A percentile compares a stretch with the other conserved stretches of the same genome.
Conservation (phyloP, 2,329 filamentous ascomycete species). For the Penicillium aurantiogriseum region DNA sequence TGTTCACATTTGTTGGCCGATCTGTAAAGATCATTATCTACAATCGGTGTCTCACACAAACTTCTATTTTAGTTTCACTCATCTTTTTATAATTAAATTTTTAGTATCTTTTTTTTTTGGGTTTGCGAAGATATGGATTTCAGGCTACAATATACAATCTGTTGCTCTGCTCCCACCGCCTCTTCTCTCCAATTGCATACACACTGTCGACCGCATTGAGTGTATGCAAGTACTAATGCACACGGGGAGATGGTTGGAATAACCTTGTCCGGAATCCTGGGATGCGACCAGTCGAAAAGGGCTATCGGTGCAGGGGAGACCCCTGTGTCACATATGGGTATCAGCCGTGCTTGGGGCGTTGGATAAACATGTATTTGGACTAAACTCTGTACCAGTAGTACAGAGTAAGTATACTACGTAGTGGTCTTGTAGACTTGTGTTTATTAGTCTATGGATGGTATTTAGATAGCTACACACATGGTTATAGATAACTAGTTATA, state of each 20-base stretch:
- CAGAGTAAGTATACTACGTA: no score
- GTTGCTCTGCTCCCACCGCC: constrained; percentile 14
- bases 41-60: neutral
- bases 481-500: neutral
- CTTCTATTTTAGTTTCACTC: neutral
- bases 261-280: constrained; percentile 14
- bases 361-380: neutral
- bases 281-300: constrained; percentile 13
- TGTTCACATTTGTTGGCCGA: neutral
- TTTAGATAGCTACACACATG: neutral
- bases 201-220: neutral
- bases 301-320: constrained; percentile 12
- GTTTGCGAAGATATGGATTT: neutral
- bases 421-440: neutral
- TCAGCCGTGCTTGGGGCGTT: neutral
- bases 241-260: constrained; percentile 8
- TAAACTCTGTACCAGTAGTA: neutral
- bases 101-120: neutral
- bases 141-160: neutral
- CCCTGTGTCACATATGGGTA: constrained; percentile 3
- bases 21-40: neutral
- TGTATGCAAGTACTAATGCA: neutral
- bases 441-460: neutral
- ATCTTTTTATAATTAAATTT: neutral
- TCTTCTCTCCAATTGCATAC: neutral